A percentile compares a stretch with the other conserved stretches of the same genome.
These are phyloP conservation scores for Nannochloropsis gaditana DNA, from an alignment of 108 stramenopile genomes.

Conservation along the genomic window DNA sequence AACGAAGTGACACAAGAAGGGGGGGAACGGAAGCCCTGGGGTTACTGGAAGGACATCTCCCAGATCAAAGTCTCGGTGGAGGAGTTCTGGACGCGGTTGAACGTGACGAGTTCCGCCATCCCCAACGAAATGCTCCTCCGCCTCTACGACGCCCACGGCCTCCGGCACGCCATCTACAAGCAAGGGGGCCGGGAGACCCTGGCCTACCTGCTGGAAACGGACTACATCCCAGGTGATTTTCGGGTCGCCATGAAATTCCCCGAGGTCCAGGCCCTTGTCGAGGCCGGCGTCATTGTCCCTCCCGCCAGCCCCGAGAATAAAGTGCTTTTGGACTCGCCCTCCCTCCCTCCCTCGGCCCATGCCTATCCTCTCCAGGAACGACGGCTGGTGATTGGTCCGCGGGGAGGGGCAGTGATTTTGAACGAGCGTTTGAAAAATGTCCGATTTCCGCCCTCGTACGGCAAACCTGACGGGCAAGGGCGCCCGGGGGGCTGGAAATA, in stretches of 20 bases:
- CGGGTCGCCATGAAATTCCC: constrained; percentile 1
- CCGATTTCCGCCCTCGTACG: neutral
- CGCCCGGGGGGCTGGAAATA: neutral
- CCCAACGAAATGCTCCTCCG: neutral
- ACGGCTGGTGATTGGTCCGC: neutral
- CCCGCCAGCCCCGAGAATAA: neutral
- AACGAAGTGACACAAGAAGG: neutral
- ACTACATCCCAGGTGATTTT: neutral
- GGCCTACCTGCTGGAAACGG: neutral
- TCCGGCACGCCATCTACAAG: constrained; percentile 19
- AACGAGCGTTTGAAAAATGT: neutral
- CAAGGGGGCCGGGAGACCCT: neutral
- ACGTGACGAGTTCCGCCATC: neutral
- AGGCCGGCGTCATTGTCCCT: neutral
- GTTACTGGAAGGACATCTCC: constrained; percentile 15
- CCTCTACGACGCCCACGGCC: neutral
- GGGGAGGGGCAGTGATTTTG: neutral
- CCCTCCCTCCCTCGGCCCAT: neutral
- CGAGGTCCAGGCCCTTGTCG: neutral
- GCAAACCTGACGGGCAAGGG: neutral
- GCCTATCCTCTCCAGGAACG: neutral
- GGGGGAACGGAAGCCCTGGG: neutral
- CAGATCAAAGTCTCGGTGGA: neutral
- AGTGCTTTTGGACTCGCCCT: neutral
- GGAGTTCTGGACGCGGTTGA: constrained; percentile 12